Evolutionary conservation across 129 eudicot species (phyloP).

Genomic region (Chrysanthemum makinoi): DNA sequence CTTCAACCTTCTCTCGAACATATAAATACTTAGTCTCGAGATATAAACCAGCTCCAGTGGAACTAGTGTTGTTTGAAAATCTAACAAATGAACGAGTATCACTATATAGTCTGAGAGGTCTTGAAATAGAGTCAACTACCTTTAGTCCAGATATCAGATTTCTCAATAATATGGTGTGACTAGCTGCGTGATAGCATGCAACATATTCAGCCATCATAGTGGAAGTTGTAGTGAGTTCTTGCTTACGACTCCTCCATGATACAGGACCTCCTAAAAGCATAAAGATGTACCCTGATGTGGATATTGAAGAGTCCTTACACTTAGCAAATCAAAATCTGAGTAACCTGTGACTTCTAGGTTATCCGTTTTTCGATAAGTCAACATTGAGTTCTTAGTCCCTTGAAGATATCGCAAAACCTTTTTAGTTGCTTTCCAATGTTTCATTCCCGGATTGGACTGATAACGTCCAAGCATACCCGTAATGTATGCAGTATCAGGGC

Average conservation of each 20-base stretch:
- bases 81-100: not conserved
- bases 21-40: not conserved
- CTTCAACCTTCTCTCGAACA: not conserved
- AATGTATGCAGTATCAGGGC: not conserved
- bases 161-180: not conserved
- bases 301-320: not conserved
- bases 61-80: not conserved
- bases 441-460: not conserved
- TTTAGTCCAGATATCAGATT: not conserved
- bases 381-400: not conserved
- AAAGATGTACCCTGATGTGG: too few species aligned
- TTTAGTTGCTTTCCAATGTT: not conserved
- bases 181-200: not conserved
- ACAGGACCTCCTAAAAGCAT: too few species aligned
- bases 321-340: not conserved
- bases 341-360: not conserved
- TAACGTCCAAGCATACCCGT: not conserved
- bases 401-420: not conserved
- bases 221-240: not conserved
- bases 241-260: too few species aligned
- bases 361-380: not conserved
- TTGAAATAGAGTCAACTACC: not conserved
- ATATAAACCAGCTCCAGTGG: not conserved
- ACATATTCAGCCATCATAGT: not conserved
- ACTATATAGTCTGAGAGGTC: not conserved